Evolutionary conservation across 305 asterid species (phyloP).

Genomic region (Fraxinus albicans): DNA sequence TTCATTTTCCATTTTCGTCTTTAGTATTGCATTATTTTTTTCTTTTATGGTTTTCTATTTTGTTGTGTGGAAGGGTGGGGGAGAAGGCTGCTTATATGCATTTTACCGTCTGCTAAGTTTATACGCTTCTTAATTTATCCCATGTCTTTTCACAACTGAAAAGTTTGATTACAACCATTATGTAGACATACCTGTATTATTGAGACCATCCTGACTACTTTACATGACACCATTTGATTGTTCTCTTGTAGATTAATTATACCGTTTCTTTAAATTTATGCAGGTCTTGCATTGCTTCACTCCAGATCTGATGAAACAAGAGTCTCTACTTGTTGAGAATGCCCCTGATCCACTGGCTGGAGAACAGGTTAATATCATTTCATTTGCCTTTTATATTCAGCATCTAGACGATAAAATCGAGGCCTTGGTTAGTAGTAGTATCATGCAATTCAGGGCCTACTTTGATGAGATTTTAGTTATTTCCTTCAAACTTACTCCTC

Average conservation of each 20-base stretch:
- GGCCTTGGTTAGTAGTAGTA: background rate
- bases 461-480: background rate
- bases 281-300: constrained; percentile 72
- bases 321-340: constrained; percentile 75
- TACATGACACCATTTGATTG: constrained; percentile 8
- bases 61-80: background rate
- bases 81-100: background rate
- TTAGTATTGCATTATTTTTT: background rate
- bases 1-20: background rate
- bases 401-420: constrained; percentile 13
- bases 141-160: background rate
- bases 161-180: background rate
- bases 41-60: background rate
- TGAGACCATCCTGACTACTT: background rate
- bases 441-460: background rate
- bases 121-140: background rate
- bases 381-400: constrained; percentile 14
- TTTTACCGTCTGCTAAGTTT: background rate
- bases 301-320: constrained; percentile 90
- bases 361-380: constrained; percentile 65
- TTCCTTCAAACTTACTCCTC: background rate
- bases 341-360: constrained; percentile 86
- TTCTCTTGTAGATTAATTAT: constrained; percentile 19
- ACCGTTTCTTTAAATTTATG: constrained; percentile 20
- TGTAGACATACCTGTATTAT: background rate